Percentiles rank a stretch among this genome's conserved stretches.
phyloP scores from a whole-genome alignment of 257 asterid genomes.

The Nicotiana tabacum region DNA sequence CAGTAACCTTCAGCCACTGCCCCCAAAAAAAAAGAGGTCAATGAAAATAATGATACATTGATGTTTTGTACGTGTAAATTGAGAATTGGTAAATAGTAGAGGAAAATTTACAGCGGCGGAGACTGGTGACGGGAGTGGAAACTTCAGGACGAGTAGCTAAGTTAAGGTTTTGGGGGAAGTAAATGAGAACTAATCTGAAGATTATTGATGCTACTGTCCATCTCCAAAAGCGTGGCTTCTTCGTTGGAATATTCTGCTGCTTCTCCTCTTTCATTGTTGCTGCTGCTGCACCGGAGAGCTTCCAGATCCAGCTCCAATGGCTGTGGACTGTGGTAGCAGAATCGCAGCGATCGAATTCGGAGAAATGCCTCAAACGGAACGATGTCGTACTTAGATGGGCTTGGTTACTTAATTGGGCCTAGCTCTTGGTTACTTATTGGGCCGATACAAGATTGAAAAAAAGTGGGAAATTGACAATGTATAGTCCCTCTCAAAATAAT shows the following conservation, averaged over 20 bases:
- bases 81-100: constrained; percentile 10
- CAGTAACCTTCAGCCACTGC: constrained; percentile 95
- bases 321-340: not conserved
- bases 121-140: constrained; percentile 93
- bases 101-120: constrained; percentile 64
- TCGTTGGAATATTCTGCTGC: constrained; percentile 7
- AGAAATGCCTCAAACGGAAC: not conserved
- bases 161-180: constrained; percentile 65
- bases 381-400: not conserved
- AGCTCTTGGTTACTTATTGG: no score
- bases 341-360: not conserved
- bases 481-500: no score
- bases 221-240: constrained; percentile 62
- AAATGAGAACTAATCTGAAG: constrained; percentile 60
- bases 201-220: constrained; percentile 63
- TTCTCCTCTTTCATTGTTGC: constrained; percentile 11
- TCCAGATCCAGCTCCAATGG: constrained; percentile 7
- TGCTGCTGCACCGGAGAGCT: not conserved
- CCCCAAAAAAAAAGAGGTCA: not conserved
- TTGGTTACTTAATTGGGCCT: not conserved
- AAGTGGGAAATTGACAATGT: no score
- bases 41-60: not conserved
- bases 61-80: not conserved
- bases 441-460: no score
- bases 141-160: constrained; percentile 92